phyloP scores from a whole-genome alignment of 768 basidiomycete genomes.

The Hypholoma fasciculare region DNA sequence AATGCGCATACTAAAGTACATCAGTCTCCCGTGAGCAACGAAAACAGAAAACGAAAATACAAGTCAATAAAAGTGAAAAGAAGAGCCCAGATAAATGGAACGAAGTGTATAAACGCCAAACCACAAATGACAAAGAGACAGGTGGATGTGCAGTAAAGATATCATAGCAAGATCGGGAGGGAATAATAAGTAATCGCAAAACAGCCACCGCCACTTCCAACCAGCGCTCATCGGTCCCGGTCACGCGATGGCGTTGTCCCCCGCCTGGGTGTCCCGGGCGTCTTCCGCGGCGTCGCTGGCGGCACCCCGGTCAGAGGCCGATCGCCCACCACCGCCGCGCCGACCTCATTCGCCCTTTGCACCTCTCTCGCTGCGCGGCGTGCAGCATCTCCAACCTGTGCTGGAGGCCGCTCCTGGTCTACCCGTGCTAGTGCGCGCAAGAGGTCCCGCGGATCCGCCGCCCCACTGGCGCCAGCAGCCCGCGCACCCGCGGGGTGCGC shows the following conservation, averaged over 20 bases:
- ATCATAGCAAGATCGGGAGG: not conserved
- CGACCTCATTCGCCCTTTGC: conserved; percentile 60
- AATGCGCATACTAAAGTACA: too few relatives aligned
- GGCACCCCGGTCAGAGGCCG: conserved; percentile 50
- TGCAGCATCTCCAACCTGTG: conserved; percentile 70
- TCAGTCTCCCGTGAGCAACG: too few relatives aligned
- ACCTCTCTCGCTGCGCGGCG: conserved; percentile 71
- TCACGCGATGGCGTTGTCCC: conserved; percentile 41
- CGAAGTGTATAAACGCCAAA: too few relatives aligned
- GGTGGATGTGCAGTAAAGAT: too few relatives aligned
- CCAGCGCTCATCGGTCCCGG: conserved; percentile 18
- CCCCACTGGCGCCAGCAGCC: not conserved
- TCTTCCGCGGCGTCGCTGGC: conserved; percentile 59
- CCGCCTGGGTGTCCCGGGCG: conserved; percentile 67
- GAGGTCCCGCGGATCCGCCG: conserved; percentile 49
- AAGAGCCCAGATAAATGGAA: too few relatives aligned
- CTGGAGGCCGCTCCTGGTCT: conserved; percentile 64
- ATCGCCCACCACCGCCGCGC: conserved; percentile 49
- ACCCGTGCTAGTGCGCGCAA: conserved; percentile 69
- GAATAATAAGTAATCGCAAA: not conserved
- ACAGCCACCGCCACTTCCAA: not conserved
- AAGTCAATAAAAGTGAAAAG: too few relatives aligned
- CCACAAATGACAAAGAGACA: too few relatives aligned
- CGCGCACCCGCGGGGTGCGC: conserved; percentile 8
- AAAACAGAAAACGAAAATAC: too few relatives aligned